Conservation (phyloP, 2,329 filamentous ascomycete species). For the Phyllachora maydis region DNA sequence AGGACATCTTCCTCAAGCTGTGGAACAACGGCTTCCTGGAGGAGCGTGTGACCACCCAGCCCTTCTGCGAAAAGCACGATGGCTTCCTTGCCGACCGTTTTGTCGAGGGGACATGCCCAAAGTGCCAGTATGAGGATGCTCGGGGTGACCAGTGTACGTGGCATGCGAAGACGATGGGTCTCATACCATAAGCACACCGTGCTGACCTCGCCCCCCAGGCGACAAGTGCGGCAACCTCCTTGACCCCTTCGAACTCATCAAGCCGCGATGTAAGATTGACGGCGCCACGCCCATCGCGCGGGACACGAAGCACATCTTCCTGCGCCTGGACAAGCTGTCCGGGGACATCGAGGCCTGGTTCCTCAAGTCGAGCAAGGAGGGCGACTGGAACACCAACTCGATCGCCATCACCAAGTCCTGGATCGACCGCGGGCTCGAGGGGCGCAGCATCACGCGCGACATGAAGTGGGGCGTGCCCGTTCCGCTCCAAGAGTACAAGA, state of each 20-base stretch:
- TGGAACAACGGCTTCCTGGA: conserved; percentile 48
- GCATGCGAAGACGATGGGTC: no score
- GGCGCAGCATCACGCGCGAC: conserved; percentile 52
- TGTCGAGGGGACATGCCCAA: conserved; percentile 40
- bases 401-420: conserved; percentile 38
- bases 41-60: conserved; percentile 47
- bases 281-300: conserved; percentile 42
- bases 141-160: conserved; percentile 54
- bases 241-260: conserved; percentile 35
- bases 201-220: no score
- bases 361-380: conserved; percentile 35
- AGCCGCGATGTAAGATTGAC: conserved; percentile 54
- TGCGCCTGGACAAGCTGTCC: conserved; percentile 49
- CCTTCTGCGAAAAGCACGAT: conserved; percentile 44
- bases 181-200: conserved; percentile 2
- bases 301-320: conserved; percentile 50
- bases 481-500: conserved; percentile 10
- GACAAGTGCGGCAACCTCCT: conserved; percentile 35
- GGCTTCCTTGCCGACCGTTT: conserved; percentile 44
- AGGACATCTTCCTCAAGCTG: conserved; percentile 50
- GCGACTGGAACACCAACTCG: conserved; percentile 38
- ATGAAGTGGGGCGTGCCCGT: conserved; percentile 38
- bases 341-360: conserved; percentile 43
- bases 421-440: conserved; percentile 44
- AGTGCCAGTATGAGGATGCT: conserved; percentile 49